Percentiles rank a stretch among this genome's conserved stretches.
Evolutionary conservation across 805 yeast species (phyloP).

Genomic region (Maudiozyma saulgeensis): DNA sequence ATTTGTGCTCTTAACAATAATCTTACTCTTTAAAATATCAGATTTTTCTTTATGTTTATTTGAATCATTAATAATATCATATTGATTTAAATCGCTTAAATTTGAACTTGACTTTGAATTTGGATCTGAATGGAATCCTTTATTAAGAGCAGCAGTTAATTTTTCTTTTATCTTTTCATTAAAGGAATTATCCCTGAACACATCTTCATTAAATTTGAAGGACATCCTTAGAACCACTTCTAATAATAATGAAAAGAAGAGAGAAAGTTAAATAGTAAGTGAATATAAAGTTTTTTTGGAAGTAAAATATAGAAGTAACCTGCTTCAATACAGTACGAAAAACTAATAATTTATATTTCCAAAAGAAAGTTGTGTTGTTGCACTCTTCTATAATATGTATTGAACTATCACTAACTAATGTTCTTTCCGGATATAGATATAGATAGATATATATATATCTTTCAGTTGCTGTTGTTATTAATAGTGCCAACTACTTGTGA

Average conservation of each 20-base stretch:
- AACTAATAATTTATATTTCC: background rate
- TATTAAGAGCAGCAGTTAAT: constrained; percentile 20
- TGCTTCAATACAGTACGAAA: background rate
- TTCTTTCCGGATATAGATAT: no score
- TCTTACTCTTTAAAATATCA: constrained; percentile 22
- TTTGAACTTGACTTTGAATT: background rate
- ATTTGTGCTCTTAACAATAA: constrained; percentile 23
- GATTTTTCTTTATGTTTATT: background rate
- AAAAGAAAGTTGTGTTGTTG: no score
- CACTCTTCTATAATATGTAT: no score
- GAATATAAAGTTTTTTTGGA: background rate
- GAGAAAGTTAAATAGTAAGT: background rate
- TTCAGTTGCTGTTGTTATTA: no score
- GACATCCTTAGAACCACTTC: constrained; percentile 15
- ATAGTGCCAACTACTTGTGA: no score
- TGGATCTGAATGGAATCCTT: constrained; percentile 7
- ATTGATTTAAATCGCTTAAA: background rate
- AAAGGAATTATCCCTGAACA: constrained; percentile 25
- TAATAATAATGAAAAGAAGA: background rate
- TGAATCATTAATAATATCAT: background rate
- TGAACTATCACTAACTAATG: background rate
- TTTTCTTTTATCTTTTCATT: constrained; percentile 23
- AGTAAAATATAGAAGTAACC: background rate
- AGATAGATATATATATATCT: no score
- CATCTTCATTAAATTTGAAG: constrained; percentile 22